These are phyloP conservation scores for Exophiala lecanii-corni DNA, from an alignment of 2,329 filamentous ascomycete species.

Conservation along the genomic window DNA sequence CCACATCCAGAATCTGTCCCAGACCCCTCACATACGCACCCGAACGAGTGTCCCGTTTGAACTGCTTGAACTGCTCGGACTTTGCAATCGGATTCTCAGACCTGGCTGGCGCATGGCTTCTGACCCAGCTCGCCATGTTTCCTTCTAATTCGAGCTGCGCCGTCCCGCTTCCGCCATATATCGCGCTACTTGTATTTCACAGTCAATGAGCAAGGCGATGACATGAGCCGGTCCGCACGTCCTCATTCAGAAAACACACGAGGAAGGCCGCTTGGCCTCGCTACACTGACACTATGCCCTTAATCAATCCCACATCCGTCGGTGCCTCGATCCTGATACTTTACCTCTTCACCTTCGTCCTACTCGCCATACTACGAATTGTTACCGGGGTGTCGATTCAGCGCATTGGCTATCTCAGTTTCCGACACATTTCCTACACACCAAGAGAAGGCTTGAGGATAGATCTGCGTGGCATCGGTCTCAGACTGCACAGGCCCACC, in stretches of 20 bases:
- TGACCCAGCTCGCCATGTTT: slow-evolving; percentile 8
- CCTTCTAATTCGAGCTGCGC: slow-evolving; percentile 1
- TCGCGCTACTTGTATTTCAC: slow-evolving; percentile 3
- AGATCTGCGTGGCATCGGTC: slow-evolving; percentile 80
- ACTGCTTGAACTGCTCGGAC: too few relatives aligned
- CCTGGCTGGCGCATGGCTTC: too few relatives aligned
- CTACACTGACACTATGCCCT: slow-evolving; percentile 35
- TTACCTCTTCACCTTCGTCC: slow-evolving; percentile 86
- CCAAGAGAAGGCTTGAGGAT: slow-evolving; percentile 84
- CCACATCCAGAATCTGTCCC: too few relatives aligned
- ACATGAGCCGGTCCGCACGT: not conserved
- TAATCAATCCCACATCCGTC: slow-evolving; percentile 67
- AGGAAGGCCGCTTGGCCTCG: not conserved
- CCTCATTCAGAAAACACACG: too few relatives aligned
- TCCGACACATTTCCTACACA: slow-evolving; percentile 85
- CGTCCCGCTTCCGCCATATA: slow-evolving; percentile 11
- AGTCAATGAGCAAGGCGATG: slow-evolving; percentile 4
- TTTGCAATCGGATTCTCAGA: too few relatives aligned
- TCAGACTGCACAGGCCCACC: slow-evolving; percentile 86
- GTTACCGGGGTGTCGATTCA: slow-evolving; percentile 94
- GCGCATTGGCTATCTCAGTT: slow-evolving; percentile 84
- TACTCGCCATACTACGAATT: slow-evolving; percentile 89
- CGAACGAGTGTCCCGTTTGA: too few relatives aligned
- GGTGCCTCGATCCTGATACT: slow-evolving; percentile 80
- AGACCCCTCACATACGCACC: too few relatives aligned